These are phyloP conservation scores for Ulota crispa DNA, from an alignment of 225 moss, liverwort and hornwort species.

Conservation along the genomic window DNA sequence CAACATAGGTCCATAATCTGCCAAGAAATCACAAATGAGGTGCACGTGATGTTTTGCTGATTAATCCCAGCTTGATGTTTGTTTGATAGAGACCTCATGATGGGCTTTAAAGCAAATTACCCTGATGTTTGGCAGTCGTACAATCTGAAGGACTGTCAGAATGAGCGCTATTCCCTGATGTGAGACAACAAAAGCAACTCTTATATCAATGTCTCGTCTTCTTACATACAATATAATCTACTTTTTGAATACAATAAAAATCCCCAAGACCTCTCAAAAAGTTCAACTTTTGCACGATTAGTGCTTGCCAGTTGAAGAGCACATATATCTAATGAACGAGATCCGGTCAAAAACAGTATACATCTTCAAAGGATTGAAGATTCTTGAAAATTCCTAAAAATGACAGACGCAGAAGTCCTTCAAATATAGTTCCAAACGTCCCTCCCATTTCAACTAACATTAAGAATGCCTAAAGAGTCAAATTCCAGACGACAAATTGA, in stretches of 20 bases:
- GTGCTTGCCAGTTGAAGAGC: background rate
- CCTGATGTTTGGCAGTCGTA: slow-evolving; percentile 95
- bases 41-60: background rate
- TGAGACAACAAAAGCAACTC: background rate
- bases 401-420: background rate
- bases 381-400: background rate
- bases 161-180: slow-evolving; percentile 91
- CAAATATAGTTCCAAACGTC: background rate
- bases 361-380: background rate
- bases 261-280: background rate
- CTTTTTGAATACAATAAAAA: background rate
- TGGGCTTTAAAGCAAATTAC: slow-evolving; percentile 32
- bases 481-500: background rate
- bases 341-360: background rate
- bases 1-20: background rate
- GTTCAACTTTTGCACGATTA: background rate
- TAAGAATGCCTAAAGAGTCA: background rate
- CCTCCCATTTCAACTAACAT: background rate
- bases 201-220: background rate
- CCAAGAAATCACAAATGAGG: background rate
- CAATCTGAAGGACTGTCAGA: slow-evolving; percentile 91
- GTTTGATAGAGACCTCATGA: background rate
- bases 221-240: background rate
- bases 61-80: background rate
- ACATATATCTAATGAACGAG: background rate